phyloP scores from a whole-genome alignment of 2,329 filamentous ascomycete species.

The Trichoderma hamatum region DNA sequence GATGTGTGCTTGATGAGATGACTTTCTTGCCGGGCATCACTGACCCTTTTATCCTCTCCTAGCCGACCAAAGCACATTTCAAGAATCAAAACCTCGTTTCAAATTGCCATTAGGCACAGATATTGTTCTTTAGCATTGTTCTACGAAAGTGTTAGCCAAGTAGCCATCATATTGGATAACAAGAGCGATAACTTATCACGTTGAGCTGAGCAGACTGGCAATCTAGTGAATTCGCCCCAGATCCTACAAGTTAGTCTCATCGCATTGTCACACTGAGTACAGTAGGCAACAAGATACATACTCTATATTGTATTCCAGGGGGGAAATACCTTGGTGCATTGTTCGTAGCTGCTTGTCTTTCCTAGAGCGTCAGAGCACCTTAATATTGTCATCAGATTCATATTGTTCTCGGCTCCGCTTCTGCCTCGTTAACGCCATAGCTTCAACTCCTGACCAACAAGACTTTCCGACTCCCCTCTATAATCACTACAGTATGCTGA shows the following conservation, averaged over 20 bases:
- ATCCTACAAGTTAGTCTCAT: neutral
- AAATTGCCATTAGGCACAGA: neutral
- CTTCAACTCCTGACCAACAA: neutral
- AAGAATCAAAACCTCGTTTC: neutral
- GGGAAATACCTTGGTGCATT: neutral
- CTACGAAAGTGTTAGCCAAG: neutral
- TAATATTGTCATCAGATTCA: neutral
- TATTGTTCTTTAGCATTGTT: conserved; percentile 7
- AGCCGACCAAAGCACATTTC: neutral
- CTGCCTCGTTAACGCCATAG: neutral
- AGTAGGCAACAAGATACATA: neutral
- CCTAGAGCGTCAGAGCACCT: neutral
- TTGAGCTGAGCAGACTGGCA: neutral
- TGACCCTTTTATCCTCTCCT: neutral
- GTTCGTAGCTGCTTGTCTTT: neutral
- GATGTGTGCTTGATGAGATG: neutral
- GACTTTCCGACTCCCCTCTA: neutral
- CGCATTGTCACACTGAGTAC: neutral
- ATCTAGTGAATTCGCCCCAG: neutral
- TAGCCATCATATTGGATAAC: neutral
- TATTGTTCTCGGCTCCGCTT: conserved; percentile 16
- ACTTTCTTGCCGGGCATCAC: neutral
- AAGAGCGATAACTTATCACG: neutral
- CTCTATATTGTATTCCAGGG: neutral
- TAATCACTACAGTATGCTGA: too few species aligned